Evolutionary conservation across 1,284 basidiomycete species (phyloP).

Genomic region (Trametes sp.): DNA sequence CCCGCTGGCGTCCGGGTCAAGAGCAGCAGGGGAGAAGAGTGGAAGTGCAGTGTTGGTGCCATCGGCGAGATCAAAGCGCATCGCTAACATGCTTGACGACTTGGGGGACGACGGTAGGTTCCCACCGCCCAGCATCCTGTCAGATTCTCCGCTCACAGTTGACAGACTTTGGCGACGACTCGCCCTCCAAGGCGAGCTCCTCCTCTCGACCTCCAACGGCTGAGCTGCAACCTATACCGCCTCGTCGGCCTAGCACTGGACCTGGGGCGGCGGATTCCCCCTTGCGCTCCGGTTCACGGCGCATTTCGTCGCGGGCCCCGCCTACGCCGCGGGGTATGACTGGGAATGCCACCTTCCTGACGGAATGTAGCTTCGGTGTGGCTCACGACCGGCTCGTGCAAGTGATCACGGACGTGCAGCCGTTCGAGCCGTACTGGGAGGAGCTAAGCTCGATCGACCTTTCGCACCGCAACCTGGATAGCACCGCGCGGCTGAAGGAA

Average conservation of each 20-base stretch:
- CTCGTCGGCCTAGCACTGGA: slow-evolving; percentile 46
- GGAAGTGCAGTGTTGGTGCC: slow-evolving; percentile 49
- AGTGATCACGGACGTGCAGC: slow-evolving; percentile 94
- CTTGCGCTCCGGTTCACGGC: slow-evolving; percentile 44
- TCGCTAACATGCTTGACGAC: slow-evolving; percentile 78
- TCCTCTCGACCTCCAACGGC: slow-evolving; percentile 49
- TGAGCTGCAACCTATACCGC: slow-evolving; percentile 54
- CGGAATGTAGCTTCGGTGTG: slow-evolving; percentile 94
- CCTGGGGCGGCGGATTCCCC: slow-evolving; percentile 34
- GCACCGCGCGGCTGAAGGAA: slow-evolving; percentile 92
- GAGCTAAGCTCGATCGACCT: slow-evolving; percentile 80
- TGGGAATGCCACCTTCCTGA: slow-evolving; percentile 82
- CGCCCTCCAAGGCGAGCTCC: slow-evolving; percentile 69
- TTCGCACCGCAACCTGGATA: slow-evolving; percentile 82
- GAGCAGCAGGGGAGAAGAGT: slow-evolving; percentile 4
- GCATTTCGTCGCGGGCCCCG: slow-evolving; percentile 55
- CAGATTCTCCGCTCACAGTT: background rate
- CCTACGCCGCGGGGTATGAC: slow-evolving; percentile 30
- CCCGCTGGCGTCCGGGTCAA: slow-evolving; percentile 23
- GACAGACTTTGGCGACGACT: slow-evolving; percentile 56
- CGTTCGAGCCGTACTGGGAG: slow-evolving; percentile 97
- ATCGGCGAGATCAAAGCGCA: slow-evolving; percentile 79
- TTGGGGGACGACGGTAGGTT: slow-evolving; percentile 71
- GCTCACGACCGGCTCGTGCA: slow-evolving; percentile 91
- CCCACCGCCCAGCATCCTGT: slow-evolving; percentile 1